Evolutionary conservation across 176 grass and related monocot genomes (phyloP), one percentile per base, ranked within the genome.

Genomic region (Saccharum officinarum): DNA sequence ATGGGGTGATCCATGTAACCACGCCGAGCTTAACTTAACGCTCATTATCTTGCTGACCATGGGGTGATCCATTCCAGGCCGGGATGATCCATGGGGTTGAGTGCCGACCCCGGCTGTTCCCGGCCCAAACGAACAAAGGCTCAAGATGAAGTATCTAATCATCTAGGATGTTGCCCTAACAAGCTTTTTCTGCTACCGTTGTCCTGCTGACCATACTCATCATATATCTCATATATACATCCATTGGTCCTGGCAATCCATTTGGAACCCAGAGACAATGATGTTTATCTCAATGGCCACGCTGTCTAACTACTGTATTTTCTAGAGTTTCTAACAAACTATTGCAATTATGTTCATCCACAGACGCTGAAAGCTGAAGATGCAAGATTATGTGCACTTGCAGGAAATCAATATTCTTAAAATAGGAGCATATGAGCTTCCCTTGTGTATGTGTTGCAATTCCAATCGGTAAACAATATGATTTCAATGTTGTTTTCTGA

Each of bases 241-340:
- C 2, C n/a, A 39, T 5, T 30, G 49, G 34, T 47, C 68, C 55
- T 60, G 8, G 31, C 67, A 85, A 82, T 80, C 84, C 25, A 86
- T 93, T 36, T 88, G 85, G 88, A 86, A 87, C 74, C 85, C 4
- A 88, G 71, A 70, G n/a, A 46, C 37, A 87, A 87, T 54, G 72
- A 71, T 67, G 59, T 87, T 83, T 89, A 62, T 26, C 77, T 89
- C 17, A 14, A 83, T 0, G 60, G 84, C 66, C 37, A 85, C 46
- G 76, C 33, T 57, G 76, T 36, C 71, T 86, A 22, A 87, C 67
- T 45, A 67, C 81, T 18, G 37, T 83, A 64, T 68, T 78, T 23
- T 79, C 60, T 26, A 79, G 25, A 46, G 42, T 87, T 81, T 22
- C 76, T 75, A 34, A 73, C 72, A 67, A 89, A 80, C 2, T 78